A percentile compares a stretch with the other conserved stretches of the same genome.
phyloP scores from a whole-genome alignment of 805 yeast species.

The Starmerella tilneyi region DNA sequence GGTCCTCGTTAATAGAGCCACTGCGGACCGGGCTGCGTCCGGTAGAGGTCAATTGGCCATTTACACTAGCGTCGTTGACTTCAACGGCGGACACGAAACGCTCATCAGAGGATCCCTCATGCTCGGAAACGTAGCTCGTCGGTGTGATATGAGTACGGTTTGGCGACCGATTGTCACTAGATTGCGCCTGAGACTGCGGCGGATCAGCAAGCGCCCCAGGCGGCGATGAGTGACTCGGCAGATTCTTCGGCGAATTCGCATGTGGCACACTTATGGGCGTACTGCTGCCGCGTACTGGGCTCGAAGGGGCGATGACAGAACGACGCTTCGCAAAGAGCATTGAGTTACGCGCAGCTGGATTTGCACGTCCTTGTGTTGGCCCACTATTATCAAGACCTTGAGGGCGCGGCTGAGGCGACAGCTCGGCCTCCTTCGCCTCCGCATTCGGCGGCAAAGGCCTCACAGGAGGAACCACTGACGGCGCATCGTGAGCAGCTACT shows the following conservation, averaged over 20 bases:
- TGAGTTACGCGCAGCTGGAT: conserved; percentile 26
- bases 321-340: conserved; percentile 25
- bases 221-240: not conserved
- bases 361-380: conserved; percentile 24
- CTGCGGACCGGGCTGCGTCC: not conserved
- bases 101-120: conserved; percentile 13
- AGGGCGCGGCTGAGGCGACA: conserved; percentile 3
- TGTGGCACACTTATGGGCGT: not conserved
- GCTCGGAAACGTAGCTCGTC: conserved; percentile 15
- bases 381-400: conserved; percentile 17
- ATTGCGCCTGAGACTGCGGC: not conserved
- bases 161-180: conserved; percentile 7
- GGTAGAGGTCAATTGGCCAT: no score
- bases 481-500: not conserved
- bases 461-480: not conserved
- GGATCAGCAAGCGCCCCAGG: no score
- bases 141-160: conserved; percentile 12
- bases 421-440: not conserved
- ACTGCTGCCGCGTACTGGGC: conserved; percentile 11
- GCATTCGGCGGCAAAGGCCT: not conserved
- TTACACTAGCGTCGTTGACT: conserved; percentile 1
- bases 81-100: conserved; percentile 19
- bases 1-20: not conserved
- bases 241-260: not conserved
- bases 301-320: conserved; percentile 19